A percentile compares a stretch with the other conserved stretches of the same genome.
These are phyloP conservation scores for Yarrowia deformans DNA, from an alignment of 805 yeast genomes.

Conservation along the genomic window DNA sequence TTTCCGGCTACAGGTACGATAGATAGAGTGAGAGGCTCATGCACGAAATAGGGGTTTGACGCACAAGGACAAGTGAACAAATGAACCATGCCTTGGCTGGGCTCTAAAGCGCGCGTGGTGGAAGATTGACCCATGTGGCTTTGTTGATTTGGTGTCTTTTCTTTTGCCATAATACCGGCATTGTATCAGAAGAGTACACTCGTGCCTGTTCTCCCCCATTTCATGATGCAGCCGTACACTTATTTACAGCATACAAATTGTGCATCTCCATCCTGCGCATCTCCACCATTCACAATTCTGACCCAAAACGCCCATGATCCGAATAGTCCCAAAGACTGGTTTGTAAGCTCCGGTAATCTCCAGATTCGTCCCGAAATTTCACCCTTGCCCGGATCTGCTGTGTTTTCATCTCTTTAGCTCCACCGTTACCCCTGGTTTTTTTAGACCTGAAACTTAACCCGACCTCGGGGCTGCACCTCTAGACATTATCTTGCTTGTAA, in stretches of 20 bases:
- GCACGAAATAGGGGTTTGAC: slow-evolving; percentile 34
- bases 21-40: slow-evolving; percentile 14
- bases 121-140: background rate
- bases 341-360: background rate
- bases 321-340: background rate
- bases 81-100: background rate
- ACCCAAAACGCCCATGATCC: too few relatives aligned
- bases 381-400: slow-evolving; percentile 23
- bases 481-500: slow-evolving; percentile 25
- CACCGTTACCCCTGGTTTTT: slow-evolving; percentile 32
- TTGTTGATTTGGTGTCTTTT: background rate
- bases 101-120: background rate
- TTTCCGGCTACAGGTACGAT: background rate
- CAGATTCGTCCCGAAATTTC: background rate
- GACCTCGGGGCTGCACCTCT: background rate
- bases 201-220: too few relatives aligned
- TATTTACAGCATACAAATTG: too few relatives aligned
- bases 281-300: too few relatives aligned
- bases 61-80: slow-evolving; percentile 5
- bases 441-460: background rate
- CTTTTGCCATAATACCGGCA: background rate
- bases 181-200: background rate
- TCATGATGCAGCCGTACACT: too few relatives aligned
- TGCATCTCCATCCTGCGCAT: too few relatives aligned
- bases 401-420: background rate